phyloP scores from a whole-genome alignment of 2,329 filamentous ascomycete species.

The Allantophomopsis cytisporea region DNA sequence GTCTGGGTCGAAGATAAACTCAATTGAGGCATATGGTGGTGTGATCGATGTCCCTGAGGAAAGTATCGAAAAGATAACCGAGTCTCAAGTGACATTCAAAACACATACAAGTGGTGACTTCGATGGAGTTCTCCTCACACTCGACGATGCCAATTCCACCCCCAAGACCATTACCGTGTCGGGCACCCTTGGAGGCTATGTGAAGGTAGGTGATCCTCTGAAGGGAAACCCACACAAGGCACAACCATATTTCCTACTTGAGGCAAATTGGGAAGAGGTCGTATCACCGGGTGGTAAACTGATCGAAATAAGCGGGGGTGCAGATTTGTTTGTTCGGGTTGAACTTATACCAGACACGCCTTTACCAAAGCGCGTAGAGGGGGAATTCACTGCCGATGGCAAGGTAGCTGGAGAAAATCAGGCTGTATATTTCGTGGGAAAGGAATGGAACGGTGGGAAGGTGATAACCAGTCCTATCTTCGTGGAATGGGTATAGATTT shows the following conservation, averaged over 20 bases:
- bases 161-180: conserved; percentile 8
- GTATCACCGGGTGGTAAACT: conserved; percentile 6
- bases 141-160: conserved; percentile 1
- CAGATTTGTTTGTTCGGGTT: conserved; percentile 12
- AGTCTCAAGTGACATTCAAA: conserved; percentile 9
- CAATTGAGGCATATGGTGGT: conserved; percentile 13
- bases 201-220: conserved; percentile 17
- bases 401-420: conserved; percentile 2
- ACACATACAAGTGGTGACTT: conserved; percentile 18
- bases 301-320: conserved; percentile 11
- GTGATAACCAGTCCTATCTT: conserved; percentile 12
- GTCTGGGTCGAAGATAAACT: conserved; percentile 6
- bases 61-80: conserved; percentile 3
- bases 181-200: conserved; percentile 15
- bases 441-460: conserved; percentile 10
- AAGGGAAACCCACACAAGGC: conserved; percentile 15
- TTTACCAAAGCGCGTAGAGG: conserved; percentile 11
- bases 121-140: conserved; percentile 15
- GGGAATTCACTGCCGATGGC: conserved; percentile 4
- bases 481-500: conserved; percentile 1
- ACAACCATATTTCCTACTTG: conserved; percentile 11
- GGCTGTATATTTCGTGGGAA: conserved; percentile 10
- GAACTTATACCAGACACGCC: conserved; percentile 9
- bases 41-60: conserved; percentile 12
- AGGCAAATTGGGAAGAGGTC: conserved; percentile 5